These are phyloP conservation scores for Vigna angularis DNA, from an alignment of 306 rosid species.

Conservation along the genomic window DNA sequence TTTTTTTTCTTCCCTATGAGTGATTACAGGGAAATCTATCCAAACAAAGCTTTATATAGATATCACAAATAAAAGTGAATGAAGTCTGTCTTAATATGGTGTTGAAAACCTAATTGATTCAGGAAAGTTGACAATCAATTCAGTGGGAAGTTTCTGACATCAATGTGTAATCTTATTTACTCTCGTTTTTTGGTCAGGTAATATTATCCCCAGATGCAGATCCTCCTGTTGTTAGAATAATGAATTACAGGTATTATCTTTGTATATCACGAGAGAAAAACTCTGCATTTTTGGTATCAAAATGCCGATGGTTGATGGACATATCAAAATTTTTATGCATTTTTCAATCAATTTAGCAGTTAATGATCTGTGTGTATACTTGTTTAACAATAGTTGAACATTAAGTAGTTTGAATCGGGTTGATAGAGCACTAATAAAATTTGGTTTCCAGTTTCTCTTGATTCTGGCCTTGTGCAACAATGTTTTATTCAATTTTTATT, in stretches of 20 bases:
- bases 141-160: slow-evolving; percentile 5
- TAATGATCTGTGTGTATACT: background rate
- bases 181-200: slow-evolving; percentile 59
- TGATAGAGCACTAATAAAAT: slow-evolving; percentile 17
- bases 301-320: background rate
- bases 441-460: slow-evolving; percentile 19
- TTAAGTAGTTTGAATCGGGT: slow-evolving; percentile 2
- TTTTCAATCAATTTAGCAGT: slow-evolving; percentile 4
- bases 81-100: slow-evolving; percentile 13
- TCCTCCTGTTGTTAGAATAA: slow-evolving; percentile 95
- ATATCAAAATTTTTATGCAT: slow-evolving; percentile 15
- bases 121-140: slow-evolving; percentile 27
- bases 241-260: slow-evolving; percentile 80
- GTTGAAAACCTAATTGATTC: slow-evolving; percentile 17
- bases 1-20: background rate
- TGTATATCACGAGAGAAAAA: background rate
- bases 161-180: slow-evolving; percentile 27
- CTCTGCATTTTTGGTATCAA: background rate
- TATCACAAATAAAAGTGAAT: slow-evolving; percentile 15
- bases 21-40: no score
- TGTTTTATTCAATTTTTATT: slow-evolving; percentile 18
- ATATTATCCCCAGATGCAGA: slow-evolving; percentile 92
- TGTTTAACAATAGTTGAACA: background rate
- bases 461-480: slow-evolving; percentile 25
- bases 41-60: background rate